Evolutionary conservation across 2,329 filamentous ascomycete genomes (phyloP).

Genomic region (Aureobasidium vineae): DNA sequence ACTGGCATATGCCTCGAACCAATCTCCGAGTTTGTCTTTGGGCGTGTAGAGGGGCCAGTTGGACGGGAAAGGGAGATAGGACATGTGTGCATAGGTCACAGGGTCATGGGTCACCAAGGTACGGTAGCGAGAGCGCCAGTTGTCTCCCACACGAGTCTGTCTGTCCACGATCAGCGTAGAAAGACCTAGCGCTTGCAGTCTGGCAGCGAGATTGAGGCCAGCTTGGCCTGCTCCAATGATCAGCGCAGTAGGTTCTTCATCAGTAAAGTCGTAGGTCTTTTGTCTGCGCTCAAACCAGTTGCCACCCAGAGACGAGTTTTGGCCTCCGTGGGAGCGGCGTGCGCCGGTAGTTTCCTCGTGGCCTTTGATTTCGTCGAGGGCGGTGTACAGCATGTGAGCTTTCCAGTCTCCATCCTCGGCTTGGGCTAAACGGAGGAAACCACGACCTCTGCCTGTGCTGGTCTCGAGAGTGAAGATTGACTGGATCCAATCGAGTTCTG

Average conservation of each 20-base stretch:
- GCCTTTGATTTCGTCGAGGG: slow-evolving; percentile 55
- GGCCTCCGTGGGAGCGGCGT: slow-evolving; percentile 56
- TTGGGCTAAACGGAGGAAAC: slow-evolving; percentile 52
- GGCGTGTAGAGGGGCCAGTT: slow-evolving; percentile 69
- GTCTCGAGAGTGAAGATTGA: slow-evolving; percentile 58
- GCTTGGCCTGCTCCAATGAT: slow-evolving; percentile 49
- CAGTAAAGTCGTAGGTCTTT: slow-evolving; percentile 35
- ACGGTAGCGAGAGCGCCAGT: slow-evolving; percentile 44
- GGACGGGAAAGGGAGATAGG: slow-evolving; percentile 62
- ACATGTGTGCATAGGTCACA: slow-evolving; percentile 59
- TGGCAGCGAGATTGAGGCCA: slow-evolving; percentile 38
- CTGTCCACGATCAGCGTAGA: slow-evolving; percentile 42
- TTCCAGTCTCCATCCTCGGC: slow-evolving; percentile 53
- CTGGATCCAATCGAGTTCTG: slow-evolving; percentile 56
- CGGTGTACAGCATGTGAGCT: slow-evolving; percentile 63
- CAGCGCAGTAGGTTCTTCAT: slow-evolving; percentile 57
- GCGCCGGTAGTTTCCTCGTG: slow-evolving; percentile 52
- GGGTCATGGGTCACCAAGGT: slow-evolving; percentile 65
- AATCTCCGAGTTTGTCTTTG: slow-evolving; percentile 69
- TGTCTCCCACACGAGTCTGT: slow-evolving; percentile 42
- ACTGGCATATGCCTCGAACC: slow-evolving; percentile 64
- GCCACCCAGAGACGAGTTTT: slow-evolving; percentile 62
- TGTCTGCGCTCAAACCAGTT: slow-evolving; percentile 49
- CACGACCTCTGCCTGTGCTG: slow-evolving; percentile 54
- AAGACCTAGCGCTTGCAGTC: slow-evolving; percentile 43